Evolutionary conservation across 768 basidiomycete species (phyloP), one percentile per base, ranked within the genome.

Genomic region (Panaeolus cyanescens): DNA sequence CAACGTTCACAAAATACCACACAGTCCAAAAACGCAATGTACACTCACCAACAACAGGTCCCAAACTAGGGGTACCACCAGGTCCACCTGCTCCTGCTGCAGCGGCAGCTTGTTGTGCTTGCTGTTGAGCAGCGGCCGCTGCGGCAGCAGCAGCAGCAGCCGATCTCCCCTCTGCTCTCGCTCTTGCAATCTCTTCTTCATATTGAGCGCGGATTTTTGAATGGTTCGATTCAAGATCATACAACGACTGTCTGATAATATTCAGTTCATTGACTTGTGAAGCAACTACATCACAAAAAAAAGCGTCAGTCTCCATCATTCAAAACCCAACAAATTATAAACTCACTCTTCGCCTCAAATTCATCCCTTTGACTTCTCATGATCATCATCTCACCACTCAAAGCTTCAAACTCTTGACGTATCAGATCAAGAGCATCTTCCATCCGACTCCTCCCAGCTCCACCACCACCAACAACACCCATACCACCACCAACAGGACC

Each of bases 161-260:
- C 1, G 82, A 75, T 60, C 89, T 82, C 32, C 91, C 77, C 70
- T 94, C 91, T 3, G 83, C 77, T 25, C 93, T 83, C 12, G 94
- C 82, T 32, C 89, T 83, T 5, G 78, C 77, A 59, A 96, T 78
- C 65, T 97, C 95, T 2, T 92, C 89, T 69, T 97, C 95, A 68
- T 93, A 96, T 69, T 90, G 87, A 62, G 90, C 85, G 32, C 94
- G 84, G 56, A 94, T 87, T 79, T 95, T 93, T 63, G 82, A 83
- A 66, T 99, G 95, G 63, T 92, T 90, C 0, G 87, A 78, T 72
- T 99, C 96, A 59, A 99, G 88, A 65, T 98, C 95, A 70, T 95
- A 96, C 10, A 98, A 81, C 2, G 91, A 87, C 69, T 94, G 90
- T 33, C 95, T 86, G 68, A 99, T 95, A 70, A 90, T 87, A 66